Base-by-base conservation (phyloP, 768 basidiomycete genomes). In the Rossbeevera mucosa region DNA sequence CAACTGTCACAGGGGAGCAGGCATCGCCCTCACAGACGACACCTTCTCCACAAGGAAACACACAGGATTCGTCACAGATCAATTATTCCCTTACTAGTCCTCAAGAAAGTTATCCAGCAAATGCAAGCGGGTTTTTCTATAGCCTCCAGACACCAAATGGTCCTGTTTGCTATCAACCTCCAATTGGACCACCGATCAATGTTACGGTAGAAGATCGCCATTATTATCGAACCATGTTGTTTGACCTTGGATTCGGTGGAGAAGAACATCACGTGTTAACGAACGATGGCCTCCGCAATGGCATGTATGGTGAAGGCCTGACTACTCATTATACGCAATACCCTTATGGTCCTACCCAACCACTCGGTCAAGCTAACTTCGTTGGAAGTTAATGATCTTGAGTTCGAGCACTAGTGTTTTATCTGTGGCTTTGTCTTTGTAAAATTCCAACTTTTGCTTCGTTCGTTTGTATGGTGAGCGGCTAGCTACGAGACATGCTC, bases 151-250 rank as follows among this genome's bases (percentile, higher is more conserved):
- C 50, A 31, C 59, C 61, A 20, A 49, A 6, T 22, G 63, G 59
- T 21, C 42, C 57, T n/a, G 18, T 59, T 28, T 18, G 58, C 31
- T 60, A 62, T 54, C 45, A 58, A 44, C 53, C 53, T 25, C 72
- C 72, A 30, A 72, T 77, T 45, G 75, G 76, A 6, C 55, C 61
- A 25, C 47, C 53, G 7, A 42, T 67, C 24, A 44, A 52, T 13
- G 22, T 42, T 24, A 67, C 66, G 21, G 12, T 82, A 57, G 73
- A 76, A n/a, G 87, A 90, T 64, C 78, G 78, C 11, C 74, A 80
- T 49, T 90, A 90, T 66, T 88, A 81, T 76, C 80, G 80, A 58
- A 80, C 80, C 53, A 88, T 90, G 85, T 81, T 86, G 58, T 69
- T 83, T 42, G 86, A 89, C 57, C 77, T 88, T 14, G 86, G 87